Base-by-base conservation (phyloP, 345 rosid species). In the Draba incana region DNA sequence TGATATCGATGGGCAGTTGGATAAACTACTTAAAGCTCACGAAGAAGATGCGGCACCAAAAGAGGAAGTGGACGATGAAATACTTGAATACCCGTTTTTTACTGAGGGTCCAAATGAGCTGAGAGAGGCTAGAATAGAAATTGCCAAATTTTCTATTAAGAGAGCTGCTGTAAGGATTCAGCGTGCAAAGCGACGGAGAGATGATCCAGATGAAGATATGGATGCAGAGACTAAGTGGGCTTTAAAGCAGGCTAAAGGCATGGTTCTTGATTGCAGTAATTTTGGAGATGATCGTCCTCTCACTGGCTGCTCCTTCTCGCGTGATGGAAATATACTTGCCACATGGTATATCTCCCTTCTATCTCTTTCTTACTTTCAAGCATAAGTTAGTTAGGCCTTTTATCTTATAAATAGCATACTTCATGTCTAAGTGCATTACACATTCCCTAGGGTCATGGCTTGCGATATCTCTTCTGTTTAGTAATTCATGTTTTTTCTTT, bases 121-220 rank as follows among this genome's bases (percentile, higher is more conserved):
- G 30, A 62, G 83, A 75, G 79, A 84, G 70, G 92, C 93, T 58
- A 86, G 99, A 69, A 80, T 80, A 66, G 80, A 80, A 37, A 88
- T 95, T 66, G 96, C 96, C 15, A 92, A 83, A 39, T 92, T 77
- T 75, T 89, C 97, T 27, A 15, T 89, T 52, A 56, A 75, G 4
- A 87, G 83, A 69, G 92, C 99, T 30, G 89, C 96, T 45, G 49
- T 60, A 35, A 87, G 97, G 61, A 80, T 89, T 81, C 90, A 88
- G 62, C 84, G 89, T 39, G 86, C 84, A 2, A 68, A 59, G 69
- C 79, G 99, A 60, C 86, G 79, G 78, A 83, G 93, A 69, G 92
- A 88, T 74, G 93, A 89, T 70, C 98, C 99, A 6, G 99, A 92
- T 75, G 98, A 95, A 80, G 92, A 88, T 68, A 53, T 82, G n/a